These are phyloP conservation scores for Wallacemonas sp. DNA, from an alignment of 208 protist species.

Conservation along the genomic window DNA sequence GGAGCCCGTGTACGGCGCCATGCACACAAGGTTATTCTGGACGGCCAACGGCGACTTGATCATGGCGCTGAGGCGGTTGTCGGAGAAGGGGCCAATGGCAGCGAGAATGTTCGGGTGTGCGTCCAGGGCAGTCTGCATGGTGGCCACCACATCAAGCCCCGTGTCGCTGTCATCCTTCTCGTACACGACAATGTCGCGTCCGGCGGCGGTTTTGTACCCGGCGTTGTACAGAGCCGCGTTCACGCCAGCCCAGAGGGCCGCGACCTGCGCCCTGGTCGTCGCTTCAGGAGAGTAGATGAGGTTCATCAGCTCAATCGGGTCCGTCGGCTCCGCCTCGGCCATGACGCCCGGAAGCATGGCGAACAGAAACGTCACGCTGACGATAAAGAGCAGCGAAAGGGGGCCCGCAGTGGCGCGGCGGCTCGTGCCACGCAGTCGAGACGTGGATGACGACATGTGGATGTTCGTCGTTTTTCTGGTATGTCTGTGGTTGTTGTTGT, in stretches of 20 bases:
- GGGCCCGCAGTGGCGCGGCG: background rate
- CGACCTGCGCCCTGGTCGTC: constrained; percentile 1
- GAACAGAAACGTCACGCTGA: background rate
- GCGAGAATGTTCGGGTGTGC: constrained; percentile 24
- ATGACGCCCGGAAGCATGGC: background rate
- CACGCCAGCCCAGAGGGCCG: constrained; percentile 27
- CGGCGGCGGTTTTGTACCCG: constrained; percentile 13
- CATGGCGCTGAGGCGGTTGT: background rate
- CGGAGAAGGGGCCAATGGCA: constrained; percentile 34
- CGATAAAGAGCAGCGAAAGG: background rate
- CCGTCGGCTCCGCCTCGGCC: background rate
- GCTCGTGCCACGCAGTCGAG: background rate
- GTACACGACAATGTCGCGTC: constrained; percentile 22
- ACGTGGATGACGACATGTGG: too few species aligned
- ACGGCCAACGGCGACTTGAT: constrained; percentile 17
- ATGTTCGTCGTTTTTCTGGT: too few species aligned
- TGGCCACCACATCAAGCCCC: constrained; percentile 1
- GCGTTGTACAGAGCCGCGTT: constrained; percentile 25
- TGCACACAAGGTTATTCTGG: constrained; percentile 26
- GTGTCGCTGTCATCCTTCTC: constrained; percentile 13
- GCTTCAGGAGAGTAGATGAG: constrained; percentile 17
- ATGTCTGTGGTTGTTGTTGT: too few species aligned
- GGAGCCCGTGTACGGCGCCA: constrained; percentile 47
- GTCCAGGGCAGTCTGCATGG: constrained; percentile 10
- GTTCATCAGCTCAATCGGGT: constrained; percentile 26